phyloP scores from a whole-genome alignment of 163 green algal genomes.

The Picocystis sp. region DNA sequence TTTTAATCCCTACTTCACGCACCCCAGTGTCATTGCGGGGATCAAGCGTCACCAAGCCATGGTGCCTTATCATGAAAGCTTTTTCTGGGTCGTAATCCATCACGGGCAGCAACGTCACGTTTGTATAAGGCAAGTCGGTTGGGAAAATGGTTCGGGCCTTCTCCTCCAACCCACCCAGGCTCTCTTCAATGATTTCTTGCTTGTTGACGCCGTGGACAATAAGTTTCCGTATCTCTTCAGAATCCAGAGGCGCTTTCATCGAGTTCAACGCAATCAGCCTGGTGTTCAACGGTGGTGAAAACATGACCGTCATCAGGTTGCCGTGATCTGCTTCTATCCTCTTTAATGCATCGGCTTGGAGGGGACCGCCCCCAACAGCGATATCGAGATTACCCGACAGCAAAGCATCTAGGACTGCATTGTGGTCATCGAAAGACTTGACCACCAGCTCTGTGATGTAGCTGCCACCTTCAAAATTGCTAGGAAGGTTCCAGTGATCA shows the following conservation, averaged over 20 bases:
- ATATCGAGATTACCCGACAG: slow-evolving; percentile 8
- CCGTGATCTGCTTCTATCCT: slow-evolving; percentile 6
- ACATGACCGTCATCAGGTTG: neutral
- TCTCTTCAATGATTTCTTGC: slow-evolving; percentile 13
- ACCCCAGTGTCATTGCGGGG: too few relatives aligned
- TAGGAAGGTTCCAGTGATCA: slow-evolving; percentile 9
- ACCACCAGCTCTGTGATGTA: neutral
- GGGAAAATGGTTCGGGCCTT: slow-evolving; percentile 8
- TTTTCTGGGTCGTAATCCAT: slow-evolving; percentile 16
- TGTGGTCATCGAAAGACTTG: slow-evolving; percentile 2
- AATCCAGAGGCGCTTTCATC: slow-evolving; percentile 8
- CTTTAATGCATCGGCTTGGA: neutral
- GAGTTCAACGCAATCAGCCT: slow-evolving; percentile 12
- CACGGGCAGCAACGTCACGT: slow-evolving; percentile 4
- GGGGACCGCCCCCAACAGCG: slow-evolving; percentile 5
- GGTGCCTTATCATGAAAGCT: neutral
- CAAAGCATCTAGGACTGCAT: slow-evolving; percentile 6
- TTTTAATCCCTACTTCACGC: too few relatives aligned
- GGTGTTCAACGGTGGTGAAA: slow-evolving; percentile 11
- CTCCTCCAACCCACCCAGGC: slow-evolving; percentile 12
- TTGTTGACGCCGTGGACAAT: slow-evolving; percentile 16
- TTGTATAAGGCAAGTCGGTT: slow-evolving; percentile 9
- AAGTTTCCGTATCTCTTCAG: slow-evolving; percentile 7
- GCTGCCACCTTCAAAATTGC: neutral
- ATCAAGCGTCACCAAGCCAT: too few relatives aligned